Evolutionary conservation across 768 basidiomycete genomes (phyloP).

Genomic region (Infundibulicybe gibba): DNA sequence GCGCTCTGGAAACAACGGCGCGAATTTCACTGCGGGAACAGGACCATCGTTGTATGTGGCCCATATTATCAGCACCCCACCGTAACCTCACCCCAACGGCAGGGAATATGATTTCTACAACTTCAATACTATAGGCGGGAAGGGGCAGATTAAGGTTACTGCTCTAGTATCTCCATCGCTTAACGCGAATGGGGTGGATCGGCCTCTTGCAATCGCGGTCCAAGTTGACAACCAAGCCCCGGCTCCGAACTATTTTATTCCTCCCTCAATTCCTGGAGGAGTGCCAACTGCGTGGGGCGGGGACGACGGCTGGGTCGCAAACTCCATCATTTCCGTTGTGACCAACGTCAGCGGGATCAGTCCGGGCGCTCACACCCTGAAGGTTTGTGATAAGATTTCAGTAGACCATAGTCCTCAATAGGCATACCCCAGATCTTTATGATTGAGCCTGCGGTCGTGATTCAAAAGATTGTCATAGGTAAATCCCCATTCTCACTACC

Average conservation of each 20-base stretch:
- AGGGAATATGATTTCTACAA: slow-evolving; percentile 67
- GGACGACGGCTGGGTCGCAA: slow-evolving; percentile 49
- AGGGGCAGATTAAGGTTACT: slow-evolving; percentile 44
- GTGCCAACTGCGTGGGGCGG: slow-evolving; percentile 45
- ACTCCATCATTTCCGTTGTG: slow-evolving; percentile 39
- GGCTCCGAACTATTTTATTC: slow-evolving; percentile 44
- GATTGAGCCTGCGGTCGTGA: slow-evolving; percentile 56
- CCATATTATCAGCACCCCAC: background rate
- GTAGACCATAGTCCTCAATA: too few relatives aligned
- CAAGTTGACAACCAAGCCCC: slow-evolving; percentile 43
- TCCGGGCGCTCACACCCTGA: slow-evolving; percentile 59
- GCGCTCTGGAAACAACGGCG: slow-evolving; percentile 39
- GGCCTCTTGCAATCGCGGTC: slow-evolving; percentile 49
- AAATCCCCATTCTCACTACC: slow-evolving; percentile 6
- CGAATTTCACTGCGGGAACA: slow-evolving; percentile 56
- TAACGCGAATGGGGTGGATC: slow-evolving; percentile 45
- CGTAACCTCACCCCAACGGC: background rate
- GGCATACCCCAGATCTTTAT: slow-evolving; percentile 36
- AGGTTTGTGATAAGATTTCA: slow-evolving; percentile 25
- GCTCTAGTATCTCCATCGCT: slow-evolving; percentile 48
- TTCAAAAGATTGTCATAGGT: slow-evolving; percentile 64
- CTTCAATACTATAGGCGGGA: slow-evolving; percentile 43
- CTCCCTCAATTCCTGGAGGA: slow-evolving; percentile 38
- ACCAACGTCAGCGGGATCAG: slow-evolving; percentile 33
- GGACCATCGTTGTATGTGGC: slow-evolving; percentile 57